Percentiles rank a stretch among this genome's conserved stretches.
These are phyloP conservation scores for Geosmithia putterillii DNA, from an alignment of 2,329 filamentous ascomycete genomes.

Conservation along the genomic window DNA sequence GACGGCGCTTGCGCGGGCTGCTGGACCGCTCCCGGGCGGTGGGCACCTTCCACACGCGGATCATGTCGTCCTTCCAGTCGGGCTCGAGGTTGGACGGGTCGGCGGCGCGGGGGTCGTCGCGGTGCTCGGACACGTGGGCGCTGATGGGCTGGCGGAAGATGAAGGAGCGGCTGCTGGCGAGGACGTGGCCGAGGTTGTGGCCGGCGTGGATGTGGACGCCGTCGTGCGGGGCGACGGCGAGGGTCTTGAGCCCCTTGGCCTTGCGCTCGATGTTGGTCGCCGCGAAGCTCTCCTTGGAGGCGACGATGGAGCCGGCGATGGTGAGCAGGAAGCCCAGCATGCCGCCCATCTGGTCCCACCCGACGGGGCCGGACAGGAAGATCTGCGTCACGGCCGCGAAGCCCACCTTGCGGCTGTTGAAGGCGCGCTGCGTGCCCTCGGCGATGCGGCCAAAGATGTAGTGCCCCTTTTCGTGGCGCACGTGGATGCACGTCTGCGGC, in stretches of 20 bases:
- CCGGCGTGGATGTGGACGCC: constrained; percentile 62
- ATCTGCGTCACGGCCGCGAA: constrained; percentile 59
- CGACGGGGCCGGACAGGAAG: constrained; percentile 68
- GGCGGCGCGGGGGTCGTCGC: constrained; percentile 23
- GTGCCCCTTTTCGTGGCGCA: constrained; percentile 70
- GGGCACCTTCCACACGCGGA: constrained; percentile 77
- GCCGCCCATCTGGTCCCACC: constrained; percentile 70
- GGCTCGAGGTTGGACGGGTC: constrained; percentile 30
- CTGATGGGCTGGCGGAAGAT: constrained; percentile 77
- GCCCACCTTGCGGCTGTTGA: constrained; percentile 53
- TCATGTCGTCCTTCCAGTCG: constrained; percentile 62
- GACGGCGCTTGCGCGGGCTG: constrained; percentile 21
- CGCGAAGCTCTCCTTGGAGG: constrained; percentile 26
- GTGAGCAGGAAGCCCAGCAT: constrained; percentile 78
- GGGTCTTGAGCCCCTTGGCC: constrained; percentile 20
- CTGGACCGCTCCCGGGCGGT: constrained; percentile 11
- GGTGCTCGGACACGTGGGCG: constrained; percentile 58
- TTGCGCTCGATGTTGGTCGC: constrained; percentile 26
- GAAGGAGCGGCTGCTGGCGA: constrained; percentile 77
- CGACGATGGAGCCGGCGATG: constrained; percentile 54
- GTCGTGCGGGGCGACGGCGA: constrained; percentile 10
- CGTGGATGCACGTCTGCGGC: constrained; percentile 60
- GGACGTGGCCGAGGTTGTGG: constrained; percentile 64
- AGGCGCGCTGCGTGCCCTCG: constrained; percentile 75
- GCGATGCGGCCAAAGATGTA: constrained; percentile 76